Conservation (phyloP, 306 rosid species). For the apple (Malus domestica) region ASM211411v1 NC_041799.1:41376001-41376500, state of each 20-base stretch:
- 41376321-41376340: conserved; percentile 24
- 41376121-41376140: conserved; percentile 53
- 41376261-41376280: conserved; percentile 54
- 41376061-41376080: conserved; percentile 43
- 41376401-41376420: too few relatives aligned
- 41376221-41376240: conserved; percentile 57
- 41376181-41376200: conserved; percentile 68
- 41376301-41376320: conserved; percentile 32
- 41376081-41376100: conserved; percentile 58
- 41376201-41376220: conserved; percentile 60
- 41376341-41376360: not conserved
- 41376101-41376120: conserved; percentile 54
- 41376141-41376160: conserved; percentile 62
- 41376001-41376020: conserved; percentile 77
- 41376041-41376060: conserved; percentile 58
- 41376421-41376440: too few relatives aligned
- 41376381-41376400: not conserved
- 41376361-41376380: not conserved
- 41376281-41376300: conserved; percentile 44
- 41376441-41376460: too few relatives aligned
- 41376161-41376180: conserved; percentile 61
- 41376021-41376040: conserved; percentile 59
- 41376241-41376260: conserved; percentile 66
- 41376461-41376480: too few relatives aligned
- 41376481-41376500: too few relatives aligned